These are phyloP conservation scores for Macrolepiota dolichaula DNA, from an alignment of 768 basidiomycete genomes.

Conservation along the genomic window DNA sequence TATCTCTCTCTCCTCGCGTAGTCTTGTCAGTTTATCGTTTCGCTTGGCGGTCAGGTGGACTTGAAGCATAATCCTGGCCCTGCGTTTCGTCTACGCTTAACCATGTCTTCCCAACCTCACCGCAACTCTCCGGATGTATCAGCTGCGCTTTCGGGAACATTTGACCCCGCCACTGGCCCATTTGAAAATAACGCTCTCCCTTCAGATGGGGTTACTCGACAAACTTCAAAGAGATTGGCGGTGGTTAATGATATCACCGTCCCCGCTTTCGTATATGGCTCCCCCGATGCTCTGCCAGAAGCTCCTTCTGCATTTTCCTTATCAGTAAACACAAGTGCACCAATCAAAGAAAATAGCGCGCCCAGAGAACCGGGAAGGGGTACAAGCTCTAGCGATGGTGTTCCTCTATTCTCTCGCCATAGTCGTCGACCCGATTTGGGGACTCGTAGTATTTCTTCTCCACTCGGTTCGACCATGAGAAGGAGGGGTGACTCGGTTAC, in stretches of 20 bases:
- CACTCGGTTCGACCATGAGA: not conserved
- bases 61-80: not conserved
- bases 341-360: not conserved
- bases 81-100: not conserved
- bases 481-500: not conserved
- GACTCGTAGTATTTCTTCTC: constrained; percentile 7
- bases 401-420: not conserved
- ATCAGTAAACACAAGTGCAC: not conserved
- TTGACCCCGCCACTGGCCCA: not conserved
- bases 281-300: constrained; percentile 2
- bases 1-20: too few species aligned
- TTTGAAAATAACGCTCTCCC: not conserved
- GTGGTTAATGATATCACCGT: not conserved
- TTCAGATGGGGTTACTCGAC: not conserved
- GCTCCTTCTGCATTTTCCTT: not conserved
- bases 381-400: not conserved
- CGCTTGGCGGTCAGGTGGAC: not conserved
- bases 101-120: constrained; percentile 5
- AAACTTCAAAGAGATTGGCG: not conserved
- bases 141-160: not conserved
- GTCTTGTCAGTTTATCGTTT: too few species aligned
- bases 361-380: not conserved
- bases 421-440: not conserved
- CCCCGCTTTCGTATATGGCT: not conserved
- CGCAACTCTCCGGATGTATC: not conserved